Evolutionary conservation across 2,329 filamentous ascomycete species (phyloP), one percentile per base, ranked within the genome.

Genomic region (Aaosphaeria arxii): DNA sequence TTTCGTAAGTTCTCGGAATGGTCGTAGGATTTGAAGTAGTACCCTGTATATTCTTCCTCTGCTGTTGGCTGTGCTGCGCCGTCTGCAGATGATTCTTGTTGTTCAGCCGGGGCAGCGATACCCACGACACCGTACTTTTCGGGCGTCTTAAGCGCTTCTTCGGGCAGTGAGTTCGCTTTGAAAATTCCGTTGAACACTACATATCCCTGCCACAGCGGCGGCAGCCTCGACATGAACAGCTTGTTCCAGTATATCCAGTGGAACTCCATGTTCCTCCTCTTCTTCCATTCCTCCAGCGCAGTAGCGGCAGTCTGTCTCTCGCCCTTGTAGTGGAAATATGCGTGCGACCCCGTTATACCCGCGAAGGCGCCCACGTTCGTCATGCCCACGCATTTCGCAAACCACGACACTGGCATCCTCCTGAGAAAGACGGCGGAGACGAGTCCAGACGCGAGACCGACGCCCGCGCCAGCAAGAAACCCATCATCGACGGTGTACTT

Each of bases 271-370:
- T 54, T 56, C 35, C 59, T 53, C 28, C 49, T 46, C 45, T 56
- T 49, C 5, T 54, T 45, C 11, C 50, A 53, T 5, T 47, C 41
- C 6, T 58, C 50, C 11, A 66, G 50, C 4, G 44, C 48, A 36
- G 38, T 39, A 38, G 59, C 55, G 5, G 62, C 60, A 44, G 54
- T 56, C 49, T 59, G 55, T 9, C 62, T 52, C 47, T 64, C 60
- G 13, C 61, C 63, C 0, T 52, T 66, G 30, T 64, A 64, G 7
- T 62, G 52, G 13, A 66, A 51, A 38, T 63, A 64, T 31, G 49
- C 57, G 50, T 63, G 56, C 4, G 56, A 50, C 30, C 48, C 59
- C 4, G 58, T 11, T 2, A 64, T 43, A 6, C 63, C 62, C 6
- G 52, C 49, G 36, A 55, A 58, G 11, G 59, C 59, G 11, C 62